These are phyloP conservation scores for Jackrogersella multiformis DNA, from an alignment of 495 filamentous ascomycete species.

Conservation along the genomic window DNA sequence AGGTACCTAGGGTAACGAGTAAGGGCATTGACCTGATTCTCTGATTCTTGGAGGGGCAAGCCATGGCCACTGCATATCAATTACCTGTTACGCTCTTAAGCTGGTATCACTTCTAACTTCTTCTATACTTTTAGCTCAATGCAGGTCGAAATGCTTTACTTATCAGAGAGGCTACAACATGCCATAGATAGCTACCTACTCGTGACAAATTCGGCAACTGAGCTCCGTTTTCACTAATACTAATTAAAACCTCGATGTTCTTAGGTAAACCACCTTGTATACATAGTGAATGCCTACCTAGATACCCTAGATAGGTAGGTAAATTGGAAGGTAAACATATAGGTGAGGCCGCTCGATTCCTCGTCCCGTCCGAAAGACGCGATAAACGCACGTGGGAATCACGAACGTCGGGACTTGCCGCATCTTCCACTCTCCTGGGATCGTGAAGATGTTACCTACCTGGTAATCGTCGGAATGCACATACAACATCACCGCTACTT, in stretches of 20 bases:
- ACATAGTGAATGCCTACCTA: too few relatives aligned
- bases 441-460: too few relatives aligned
- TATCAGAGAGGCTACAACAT: neutral
- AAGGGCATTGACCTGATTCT: neutral
- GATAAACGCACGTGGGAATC: slow-evolving; percentile 26
- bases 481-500: slow-evolving; percentile 28
- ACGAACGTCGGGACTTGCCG: slow-evolving; percentile 12
- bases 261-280: neutral
- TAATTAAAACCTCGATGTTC: neutral
- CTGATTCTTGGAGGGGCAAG: neutral
- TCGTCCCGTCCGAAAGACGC: slow-evolving; percentile 18
- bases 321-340: neutral
- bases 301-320: neutral
- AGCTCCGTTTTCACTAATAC: neutral
- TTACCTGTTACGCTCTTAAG: neutral
- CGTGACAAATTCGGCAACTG: neutral
- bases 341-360: neutral
- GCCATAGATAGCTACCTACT: neutral
- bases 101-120: slow-evolving; percentile 8
- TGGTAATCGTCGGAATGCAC: neutral
- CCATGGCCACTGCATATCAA: neutral
- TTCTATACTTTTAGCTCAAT: neutral
- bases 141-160: neutral
- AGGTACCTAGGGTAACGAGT: too few relatives aligned
- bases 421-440: slow-evolving; percentile 6